Evolutionary conservation across 805 yeast species (phyloP).

Genomic region (Metschnikowia lunata): DNA sequence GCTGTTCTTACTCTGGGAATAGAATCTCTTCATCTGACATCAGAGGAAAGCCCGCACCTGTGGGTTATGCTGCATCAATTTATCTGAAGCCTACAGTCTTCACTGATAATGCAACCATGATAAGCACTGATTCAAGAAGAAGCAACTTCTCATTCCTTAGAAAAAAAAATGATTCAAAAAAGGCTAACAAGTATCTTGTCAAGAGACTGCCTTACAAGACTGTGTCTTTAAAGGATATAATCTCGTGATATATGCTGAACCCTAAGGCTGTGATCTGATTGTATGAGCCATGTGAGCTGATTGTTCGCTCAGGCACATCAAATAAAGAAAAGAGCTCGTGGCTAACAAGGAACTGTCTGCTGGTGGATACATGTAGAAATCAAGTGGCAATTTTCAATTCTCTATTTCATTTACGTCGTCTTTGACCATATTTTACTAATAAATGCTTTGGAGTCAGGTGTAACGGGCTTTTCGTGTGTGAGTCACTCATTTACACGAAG

Average conservation of each 20-base stretch:
- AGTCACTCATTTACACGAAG: conserved; percentile 7
- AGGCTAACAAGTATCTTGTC: conserved; percentile 24
- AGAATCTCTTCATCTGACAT: conserved; percentile 15
- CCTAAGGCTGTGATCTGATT: background rate
- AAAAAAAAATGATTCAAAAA: conserved; percentile 6
- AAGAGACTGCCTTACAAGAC: conserved; percentile 22
- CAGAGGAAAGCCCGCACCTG: conserved; percentile 4
- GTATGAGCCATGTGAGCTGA: background rate
- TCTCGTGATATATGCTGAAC: background rate
- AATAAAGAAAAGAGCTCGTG: background rate
- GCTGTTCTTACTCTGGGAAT: conserved; percentile 4
- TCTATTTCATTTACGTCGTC: too few species aligned
- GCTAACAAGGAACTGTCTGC: too few species aligned
- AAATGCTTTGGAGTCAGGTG: too few species aligned
- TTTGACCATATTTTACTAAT: too few species aligned
- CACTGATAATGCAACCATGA: conserved; percentile 2
- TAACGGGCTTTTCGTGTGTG: too few species aligned
- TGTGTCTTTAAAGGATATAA: conserved; percentile 15
- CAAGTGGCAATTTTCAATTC: too few species aligned
- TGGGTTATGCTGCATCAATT: conserved; percentile 10
- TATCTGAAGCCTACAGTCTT: conserved; percentile 6
- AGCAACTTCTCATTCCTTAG: background rate
- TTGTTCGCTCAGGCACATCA: conserved; percentile 11
- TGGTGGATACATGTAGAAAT: too few species aligned
- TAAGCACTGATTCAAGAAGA: background rate